These are phyloP conservation scores for Raphanus sativus DNA, from an alignment of 345 rosid species.

Conservation along the genomic window DNA sequence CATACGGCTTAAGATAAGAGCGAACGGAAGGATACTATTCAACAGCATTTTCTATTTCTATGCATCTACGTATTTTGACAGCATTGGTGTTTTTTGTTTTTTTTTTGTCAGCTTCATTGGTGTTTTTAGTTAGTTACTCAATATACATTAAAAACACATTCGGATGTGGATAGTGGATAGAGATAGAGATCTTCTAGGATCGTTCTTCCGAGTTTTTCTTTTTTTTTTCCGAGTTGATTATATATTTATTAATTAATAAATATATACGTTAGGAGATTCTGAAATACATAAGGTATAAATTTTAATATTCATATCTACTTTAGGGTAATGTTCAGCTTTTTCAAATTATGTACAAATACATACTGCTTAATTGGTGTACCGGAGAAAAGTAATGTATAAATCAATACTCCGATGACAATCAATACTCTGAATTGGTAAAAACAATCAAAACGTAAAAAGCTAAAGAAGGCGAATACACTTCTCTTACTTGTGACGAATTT, in stretches of 20 bases:
- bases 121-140: background rate
- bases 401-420: background rate
- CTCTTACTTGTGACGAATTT: background rate
- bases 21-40: slow-evolving; percentile 15
- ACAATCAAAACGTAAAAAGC: background rate
- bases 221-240: too few species aligned
- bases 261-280: too few species aligned
- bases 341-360: background rate
- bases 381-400: background rate
- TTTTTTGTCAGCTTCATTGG: too few species aligned
- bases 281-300: background rate
- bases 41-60: slow-evolving; percentile 12
- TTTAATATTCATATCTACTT: background rate
- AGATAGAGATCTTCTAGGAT: background rate
- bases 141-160: too few species aligned
- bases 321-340: background rate
- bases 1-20: slow-evolving; percentile 32
- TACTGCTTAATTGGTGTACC: background rate
- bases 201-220: background rate
- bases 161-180: background rate
- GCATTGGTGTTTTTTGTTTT: background rate
- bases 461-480: background rate
- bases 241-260: too few species aligned
- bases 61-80: slow-evolving; percentile 4
- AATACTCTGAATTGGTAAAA: background rate